Conservation (phyloP, 257 asterid genomes). For the Jasminum sambac region DNA sequence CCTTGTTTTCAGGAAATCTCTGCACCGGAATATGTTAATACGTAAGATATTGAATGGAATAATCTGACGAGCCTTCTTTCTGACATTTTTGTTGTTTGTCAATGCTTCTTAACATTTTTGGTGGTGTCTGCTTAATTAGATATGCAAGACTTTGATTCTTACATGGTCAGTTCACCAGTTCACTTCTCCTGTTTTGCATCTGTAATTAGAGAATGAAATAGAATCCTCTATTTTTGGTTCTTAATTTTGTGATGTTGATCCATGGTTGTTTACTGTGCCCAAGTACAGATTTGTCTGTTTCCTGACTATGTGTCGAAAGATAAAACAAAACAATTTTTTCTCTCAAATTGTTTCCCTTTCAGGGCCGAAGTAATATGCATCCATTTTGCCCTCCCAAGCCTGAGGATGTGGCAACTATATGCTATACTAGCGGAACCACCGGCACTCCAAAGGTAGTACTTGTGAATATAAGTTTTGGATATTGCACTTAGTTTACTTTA, state of each 20-base stretch:
- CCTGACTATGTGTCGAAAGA: conserved; percentile 10
- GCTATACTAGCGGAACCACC: conserved; percentile 97
- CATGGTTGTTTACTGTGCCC: neutral
- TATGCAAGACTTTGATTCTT: neutral
- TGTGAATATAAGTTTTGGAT: conserved; percentile 24
- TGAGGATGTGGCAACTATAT: conserved; percentile 83
- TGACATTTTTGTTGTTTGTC: neutral
- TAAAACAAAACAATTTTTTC: conserved; percentile 5
- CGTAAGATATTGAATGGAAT: neutral
- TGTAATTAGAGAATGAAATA: conserved; percentile 4
- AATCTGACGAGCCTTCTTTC: conserved; percentile 4
- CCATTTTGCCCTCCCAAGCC: conserved; percentile 88
- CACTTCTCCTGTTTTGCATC: neutral
- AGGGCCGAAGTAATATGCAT: conserved; percentile 68
- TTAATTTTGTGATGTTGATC: conserved; percentile 16
- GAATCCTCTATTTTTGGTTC: conserved; percentile 1
- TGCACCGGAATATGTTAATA: neutral
- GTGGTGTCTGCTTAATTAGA: neutral
- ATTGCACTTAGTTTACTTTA: conserved; percentile 8
- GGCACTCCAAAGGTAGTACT: conserved; percentile 90
- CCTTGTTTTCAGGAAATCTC: no score
- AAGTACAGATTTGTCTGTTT: conserved; percentile 5
- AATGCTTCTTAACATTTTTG: neutral
- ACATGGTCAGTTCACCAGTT: neutral
- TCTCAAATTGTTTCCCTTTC: conserved; percentile 18